phyloP scores from a whole-genome alignment of 805 yeast species.

The Spathaspora boniae region DNA sequence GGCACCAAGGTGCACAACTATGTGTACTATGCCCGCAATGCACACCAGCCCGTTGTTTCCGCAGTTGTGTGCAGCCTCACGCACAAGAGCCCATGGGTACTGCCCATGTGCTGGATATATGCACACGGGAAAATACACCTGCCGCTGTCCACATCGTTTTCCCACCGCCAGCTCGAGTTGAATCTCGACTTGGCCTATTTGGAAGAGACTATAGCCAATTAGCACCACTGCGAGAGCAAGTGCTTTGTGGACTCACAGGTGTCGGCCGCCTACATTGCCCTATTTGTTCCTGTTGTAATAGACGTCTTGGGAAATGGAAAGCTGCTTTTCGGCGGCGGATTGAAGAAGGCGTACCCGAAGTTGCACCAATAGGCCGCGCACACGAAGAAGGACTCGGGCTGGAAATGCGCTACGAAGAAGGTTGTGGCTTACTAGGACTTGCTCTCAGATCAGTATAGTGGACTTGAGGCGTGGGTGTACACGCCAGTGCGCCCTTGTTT shows the following conservation, averaged over 20 bases:
- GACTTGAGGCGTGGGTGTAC: too few species aligned
- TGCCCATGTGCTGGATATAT: too few species aligned
- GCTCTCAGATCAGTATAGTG: too few species aligned
- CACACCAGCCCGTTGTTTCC: conserved; percentile 48
- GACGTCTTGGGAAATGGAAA: conserved; percentile 1
- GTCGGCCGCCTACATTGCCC: conserved; percentile 35
- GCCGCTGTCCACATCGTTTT: conserved; percentile 22
- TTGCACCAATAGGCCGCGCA: conserved; percentile 32
- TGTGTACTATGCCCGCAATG: conserved; percentile 55
- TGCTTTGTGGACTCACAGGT: conserved; percentile 34
- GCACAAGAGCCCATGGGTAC: conserved; percentile 6
- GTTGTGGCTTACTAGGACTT: too few species aligned
- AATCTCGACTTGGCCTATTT: conserved; percentile 23
- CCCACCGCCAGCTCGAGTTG: conserved; percentile 24
- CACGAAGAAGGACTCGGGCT: background rate
- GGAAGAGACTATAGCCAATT: conserved; percentile 24
- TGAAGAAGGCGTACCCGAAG: conserved; percentile 30
- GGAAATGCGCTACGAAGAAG: background rate
- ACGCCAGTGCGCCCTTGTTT: too few species aligned
- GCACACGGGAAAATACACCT: conserved; percentile 19
- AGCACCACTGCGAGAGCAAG: conserved; percentile 23
- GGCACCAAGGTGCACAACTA: conserved; percentile 45
- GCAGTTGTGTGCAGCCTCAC: conserved; percentile 25
- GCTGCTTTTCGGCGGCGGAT: conserved; percentile 10
- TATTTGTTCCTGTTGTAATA: conserved; percentile 27